These are phyloP conservation scores for Nigrograna mackinnonii DNA, from an alignment of 2,329 filamentous ascomycete species.

Conservation along the genomic window DNA sequence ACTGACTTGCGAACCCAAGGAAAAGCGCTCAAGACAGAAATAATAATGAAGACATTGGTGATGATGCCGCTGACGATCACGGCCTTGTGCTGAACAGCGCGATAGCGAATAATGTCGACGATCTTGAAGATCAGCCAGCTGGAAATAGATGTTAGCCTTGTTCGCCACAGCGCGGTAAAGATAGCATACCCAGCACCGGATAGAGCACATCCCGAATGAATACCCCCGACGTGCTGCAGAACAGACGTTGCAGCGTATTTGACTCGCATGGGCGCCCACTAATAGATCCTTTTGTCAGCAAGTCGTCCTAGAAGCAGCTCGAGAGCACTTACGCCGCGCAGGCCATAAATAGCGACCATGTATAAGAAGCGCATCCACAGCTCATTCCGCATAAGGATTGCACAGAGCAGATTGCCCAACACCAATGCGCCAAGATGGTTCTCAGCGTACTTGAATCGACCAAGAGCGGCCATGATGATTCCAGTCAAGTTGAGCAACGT, in stretches of 20 bases:
- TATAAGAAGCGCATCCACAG: constrained; percentile 37
- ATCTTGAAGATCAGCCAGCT: constrained; percentile 40
- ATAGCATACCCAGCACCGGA: constrained; percentile 34
- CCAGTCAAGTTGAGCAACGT: constrained; percentile 31
- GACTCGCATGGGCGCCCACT: constrained; percentile 37
- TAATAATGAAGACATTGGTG: constrained; percentile 38
- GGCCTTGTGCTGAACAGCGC: constrained; percentile 32
- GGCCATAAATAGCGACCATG: constrained; percentile 32
- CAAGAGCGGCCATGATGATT: constrained; percentile 31
- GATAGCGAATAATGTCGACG: constrained; percentile 37
- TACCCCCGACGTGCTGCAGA: constrained; percentile 36
- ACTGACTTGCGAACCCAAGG: constrained; percentile 41
- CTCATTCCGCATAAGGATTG: constrained; percentile 37
- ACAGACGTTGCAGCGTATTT: constrained; percentile 34
- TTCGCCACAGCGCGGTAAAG: not conserved
- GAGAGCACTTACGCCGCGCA: constrained; percentile 21
- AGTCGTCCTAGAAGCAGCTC: not conserved
- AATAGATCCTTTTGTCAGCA: constrained; percentile 6
- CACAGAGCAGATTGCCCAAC: constrained; percentile 33
- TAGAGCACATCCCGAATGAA: constrained; percentile 39
- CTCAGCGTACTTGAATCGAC: constrained; percentile 32
- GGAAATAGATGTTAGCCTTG: constrained; percentile 9
- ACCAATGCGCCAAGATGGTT: constrained; percentile 37
- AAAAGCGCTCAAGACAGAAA: constrained; percentile 39
- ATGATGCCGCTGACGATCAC: constrained; percentile 36